A percentile compares a stretch with the other conserved stretches of the same genome.
phyloP scores from a whole-genome alignment of 75 land plant species.

The Isoetes taiwanensis region DNA sequence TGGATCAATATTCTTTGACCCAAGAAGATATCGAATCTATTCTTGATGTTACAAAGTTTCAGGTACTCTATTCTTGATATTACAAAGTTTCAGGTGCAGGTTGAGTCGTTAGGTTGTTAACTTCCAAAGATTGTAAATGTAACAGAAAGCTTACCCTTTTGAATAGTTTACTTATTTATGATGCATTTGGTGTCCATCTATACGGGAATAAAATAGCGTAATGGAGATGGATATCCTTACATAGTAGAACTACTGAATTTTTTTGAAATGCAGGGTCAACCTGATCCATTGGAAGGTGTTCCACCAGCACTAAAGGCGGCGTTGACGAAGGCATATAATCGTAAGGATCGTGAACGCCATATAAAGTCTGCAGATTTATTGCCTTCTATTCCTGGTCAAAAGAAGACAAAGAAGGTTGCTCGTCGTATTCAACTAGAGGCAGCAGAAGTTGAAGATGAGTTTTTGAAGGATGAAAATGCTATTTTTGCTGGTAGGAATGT shows the following conservation, averaged over 20 bases:
- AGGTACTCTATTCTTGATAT: slow-evolving; percentile 34
- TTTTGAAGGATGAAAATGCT: not conserved
- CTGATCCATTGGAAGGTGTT: slow-evolving; percentile 68
- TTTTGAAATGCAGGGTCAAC: slow-evolving; percentile 57
- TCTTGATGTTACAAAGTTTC: slow-evolving; percentile 61
- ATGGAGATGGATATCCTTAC: no score
- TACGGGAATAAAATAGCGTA: no score
- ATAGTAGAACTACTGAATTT: no score
- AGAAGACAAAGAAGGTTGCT: slow-evolving; percentile 63
- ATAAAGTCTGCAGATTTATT: slow-evolving; percentile 62
- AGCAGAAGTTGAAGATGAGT: slow-evolving; percentile 8
- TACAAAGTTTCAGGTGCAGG: no score
- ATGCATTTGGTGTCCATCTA: no score
- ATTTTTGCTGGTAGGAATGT: no score
- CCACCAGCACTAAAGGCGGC: slow-evolving; percentile 84
- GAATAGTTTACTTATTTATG: no score
- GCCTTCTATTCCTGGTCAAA: slow-evolving; percentile 56
- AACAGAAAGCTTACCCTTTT: no score
- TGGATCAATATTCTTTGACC: slow-evolving; percentile 74
- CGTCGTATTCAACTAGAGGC: slow-evolving; percentile 9
- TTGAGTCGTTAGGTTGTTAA: not conserved
- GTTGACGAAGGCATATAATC: slow-evolving; percentile 79
- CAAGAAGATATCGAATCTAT: slow-evolving; percentile 88
- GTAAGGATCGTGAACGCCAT: slow-evolving; percentile 42
- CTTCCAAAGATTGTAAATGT: not conserved